Base-by-base conservation (phyloP, 139 green algal genomes). In the Nannochloris sp. region DNA sequence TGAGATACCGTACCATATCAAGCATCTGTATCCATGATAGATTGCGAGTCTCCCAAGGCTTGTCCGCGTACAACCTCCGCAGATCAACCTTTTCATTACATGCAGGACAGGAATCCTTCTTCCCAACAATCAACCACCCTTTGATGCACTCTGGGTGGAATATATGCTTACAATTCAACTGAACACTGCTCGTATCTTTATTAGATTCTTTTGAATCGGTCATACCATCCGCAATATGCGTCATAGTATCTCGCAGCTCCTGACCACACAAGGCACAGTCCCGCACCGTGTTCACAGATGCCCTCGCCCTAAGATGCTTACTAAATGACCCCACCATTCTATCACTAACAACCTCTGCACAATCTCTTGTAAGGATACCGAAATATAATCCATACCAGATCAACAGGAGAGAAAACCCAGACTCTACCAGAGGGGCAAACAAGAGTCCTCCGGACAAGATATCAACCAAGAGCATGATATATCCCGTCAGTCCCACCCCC, bases 301-400 rank as follows among this genome's bases (percentile, higher is more conserved):
- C 33, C 33, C 33, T 40, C 33, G 33, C 33, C 33, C 33, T 40
- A 8, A 40, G 33, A 40, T 40, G 33, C 33, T 40, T 40, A 40
- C 33, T 40, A 40, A 40, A 40, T 40, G 33, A 40, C 9, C 33
- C 33, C 16, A 79, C 78, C 73, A 93, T 86, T 33, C 77, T 70
- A 30, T 92, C 85, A 5, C 71, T 75, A 5, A 82, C 84, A 3
- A 96, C 80, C 73, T 96, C 87, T 3, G 89, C 89, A 13, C 74
- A 86, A 67, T 96, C 89, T 0, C 89, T 72, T 0, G 82, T 83
- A 33, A 96, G 69, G 20, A 95, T 81, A 37, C 89, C 89, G 74
- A 91, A 96, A 70, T 95, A 96, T 4, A 95, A 57, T 1, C 89
- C 86, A 69, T 95, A 96, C 83, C 46, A 85, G 17, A 70, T n/a